Evolutionary conservation across 1,284 basidiomycete genomes (phyloP).

Genomic region (Meripilus lineatus): DNA sequence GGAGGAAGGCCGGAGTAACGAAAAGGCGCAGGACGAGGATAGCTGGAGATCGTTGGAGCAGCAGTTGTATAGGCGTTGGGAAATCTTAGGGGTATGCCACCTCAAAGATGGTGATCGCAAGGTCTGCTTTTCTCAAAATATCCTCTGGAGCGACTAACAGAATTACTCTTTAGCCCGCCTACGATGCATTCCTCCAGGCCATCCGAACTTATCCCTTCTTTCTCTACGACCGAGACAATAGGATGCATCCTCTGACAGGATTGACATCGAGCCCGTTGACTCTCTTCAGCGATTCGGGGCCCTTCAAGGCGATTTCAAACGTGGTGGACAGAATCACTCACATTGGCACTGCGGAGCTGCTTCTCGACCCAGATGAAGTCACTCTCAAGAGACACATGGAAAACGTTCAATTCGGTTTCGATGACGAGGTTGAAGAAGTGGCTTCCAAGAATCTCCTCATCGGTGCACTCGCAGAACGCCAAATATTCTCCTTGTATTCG

Average conservation of each 20-base stretch:
- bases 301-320: slow-evolving; percentile 45
- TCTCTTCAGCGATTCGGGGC: slow-evolving; percentile 33
- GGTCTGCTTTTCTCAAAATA: slow-evolving; percentile 32
- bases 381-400: slow-evolving; percentile 30
- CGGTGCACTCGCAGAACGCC: slow-evolving; percentile 58
- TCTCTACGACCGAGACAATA: too few relatives aligned
- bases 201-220: slow-evolving; percentile 52
- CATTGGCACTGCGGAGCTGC: slow-evolving; percentile 58
- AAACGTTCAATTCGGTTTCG: not conserved
- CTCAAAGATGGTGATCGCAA: slow-evolving; percentile 68
- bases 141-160: slow-evolving; percentile 2
- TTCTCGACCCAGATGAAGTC: slow-evolving; percentile 41
- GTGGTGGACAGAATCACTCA: slow-evolving; percentile 65
- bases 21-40: slow-evolving; percentile 29
- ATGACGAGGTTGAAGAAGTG: slow-evolving; percentile 1
- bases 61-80: slow-evolving; percentile 66
- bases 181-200: slow-evolving; percentile 49
- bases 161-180: slow-evolving; percentile 46
- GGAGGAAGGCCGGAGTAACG: slow-evolving; percentile 16
- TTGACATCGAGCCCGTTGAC: slow-evolving; percentile 23
- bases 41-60: slow-evolving; percentile 55
- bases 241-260: too few relatives aligned
- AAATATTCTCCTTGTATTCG: slow-evolving; percentile 48
- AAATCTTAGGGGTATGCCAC: slow-evolving; percentile 74
- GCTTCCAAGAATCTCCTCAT: slow-evolving; percentile 24